phyloP scores from a whole-genome alignment of 345 rosid species.

The Citrus hindsii region DNA sequence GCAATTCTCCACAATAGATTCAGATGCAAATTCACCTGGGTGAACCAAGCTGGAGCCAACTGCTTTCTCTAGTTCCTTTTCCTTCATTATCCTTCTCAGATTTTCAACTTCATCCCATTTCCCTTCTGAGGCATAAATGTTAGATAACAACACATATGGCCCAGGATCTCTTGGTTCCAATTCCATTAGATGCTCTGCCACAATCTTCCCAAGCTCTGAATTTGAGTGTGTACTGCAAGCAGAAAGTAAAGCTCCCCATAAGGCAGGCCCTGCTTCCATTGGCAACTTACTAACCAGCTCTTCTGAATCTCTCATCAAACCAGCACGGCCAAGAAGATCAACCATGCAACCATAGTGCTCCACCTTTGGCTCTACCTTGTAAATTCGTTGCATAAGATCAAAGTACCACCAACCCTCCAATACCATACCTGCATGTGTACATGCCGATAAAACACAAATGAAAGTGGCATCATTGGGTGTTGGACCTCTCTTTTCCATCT shows the following conservation, averaged over 20 bases:
- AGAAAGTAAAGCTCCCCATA: conserved; percentile 37
- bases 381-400: conserved; percentile 47
- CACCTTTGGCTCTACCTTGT: conserved; percentile 42
- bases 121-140: conserved; percentile 48
- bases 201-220: conserved; percentile 44
- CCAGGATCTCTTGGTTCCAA: conserved; percentile 43
- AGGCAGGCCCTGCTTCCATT: conserved; percentile 25
- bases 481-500: conserved; percentile 48
- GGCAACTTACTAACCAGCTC: conserved; percentile 27
- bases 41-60: conserved; percentile 17
- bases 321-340: conserved; percentile 48
- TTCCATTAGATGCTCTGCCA: conserved; percentile 43
- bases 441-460: conserved; percentile 53
- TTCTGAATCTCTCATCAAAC: conserved; percentile 40
- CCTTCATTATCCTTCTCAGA: conserved; percentile 41
- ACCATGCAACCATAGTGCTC: conserved; percentile 66
- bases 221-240: conserved; percentile 31
- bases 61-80: conserved; percentile 27
- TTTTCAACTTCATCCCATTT: conserved; percentile 53
- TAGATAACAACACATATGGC: conserved; percentile 47
- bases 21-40: conserved; percentile 11
- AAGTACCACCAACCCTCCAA: conserved; percentile 72
- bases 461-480: conserved; percentile 49
- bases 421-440: conserved; percentile 46
- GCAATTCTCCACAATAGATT: conserved; percentile 7